Evolutionary conservation across 1,284 basidiomycete genomes (phyloP).

Genomic region (Boletus subluridellus): DNA sequence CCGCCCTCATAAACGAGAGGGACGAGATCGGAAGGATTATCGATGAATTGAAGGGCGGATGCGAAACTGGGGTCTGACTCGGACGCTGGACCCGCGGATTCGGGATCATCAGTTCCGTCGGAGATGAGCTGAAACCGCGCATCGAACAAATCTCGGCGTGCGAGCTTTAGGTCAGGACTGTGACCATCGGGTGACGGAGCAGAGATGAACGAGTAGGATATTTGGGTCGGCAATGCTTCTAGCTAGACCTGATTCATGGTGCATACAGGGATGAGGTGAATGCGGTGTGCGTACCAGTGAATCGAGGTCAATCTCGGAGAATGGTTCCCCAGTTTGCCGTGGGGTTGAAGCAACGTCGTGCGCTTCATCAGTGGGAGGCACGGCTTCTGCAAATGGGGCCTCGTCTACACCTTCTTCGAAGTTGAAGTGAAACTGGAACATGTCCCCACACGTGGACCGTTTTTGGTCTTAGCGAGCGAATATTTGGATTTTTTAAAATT

Average conservation of each 20-base stretch:
- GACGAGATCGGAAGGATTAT: constrained; percentile 85
- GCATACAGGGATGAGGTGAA: background rate
- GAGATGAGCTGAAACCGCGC: constrained; percentile 89
- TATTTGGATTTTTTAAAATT: background rate
- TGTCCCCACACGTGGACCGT: background rate
- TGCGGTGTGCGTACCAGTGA: constrained; percentile 34
- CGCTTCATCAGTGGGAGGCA: background rate
- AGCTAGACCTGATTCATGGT: constrained; percentile 41
- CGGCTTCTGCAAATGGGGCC: background rate
- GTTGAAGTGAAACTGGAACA: constrained; percentile 59
- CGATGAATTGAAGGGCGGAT: constrained; percentile 57
- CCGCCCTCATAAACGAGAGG: constrained; percentile 95
- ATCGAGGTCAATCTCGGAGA: constrained; percentile 34
- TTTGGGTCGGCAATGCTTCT: constrained; percentile 47
- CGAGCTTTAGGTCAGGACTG: constrained; percentile 41
- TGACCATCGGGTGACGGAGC: constrained; percentile 36
- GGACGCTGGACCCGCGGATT: constrained; percentile 14
- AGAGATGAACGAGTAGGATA: constrained; percentile 60
- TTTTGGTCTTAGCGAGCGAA: background rate
- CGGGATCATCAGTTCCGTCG: constrained; percentile 35
- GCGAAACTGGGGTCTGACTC: constrained; percentile 8
- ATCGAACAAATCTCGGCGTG: constrained; percentile 88
- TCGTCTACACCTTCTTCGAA: constrained; percentile 48
- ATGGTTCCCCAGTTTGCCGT: constrained; percentile 18
- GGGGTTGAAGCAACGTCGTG: constrained; percentile 5